Base-by-base conservation (phyloP, 257 asterid genomes). In the Fraxinus excelsior region DNA sequence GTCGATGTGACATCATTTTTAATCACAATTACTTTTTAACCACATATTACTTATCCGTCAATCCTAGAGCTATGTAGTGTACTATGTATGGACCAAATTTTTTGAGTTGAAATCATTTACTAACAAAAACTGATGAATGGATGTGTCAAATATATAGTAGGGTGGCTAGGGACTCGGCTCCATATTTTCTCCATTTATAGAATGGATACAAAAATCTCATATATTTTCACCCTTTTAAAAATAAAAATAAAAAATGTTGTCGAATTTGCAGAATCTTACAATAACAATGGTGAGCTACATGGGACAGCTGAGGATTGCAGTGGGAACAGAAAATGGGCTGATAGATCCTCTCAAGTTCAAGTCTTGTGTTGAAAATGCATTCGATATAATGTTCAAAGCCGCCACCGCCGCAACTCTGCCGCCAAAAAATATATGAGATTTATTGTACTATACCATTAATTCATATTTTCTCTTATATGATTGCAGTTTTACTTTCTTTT, bases 281-380 rank as follows among this genome's bases (percentile, higher is more conserved):
- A 84, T 92, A 85, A 91, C 94, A 75, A 88, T 94, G 91, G 72
- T 90, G 84, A 94, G 98, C 84, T 94, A 94, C 73, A 84, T 86
- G 90, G 94, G 83, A 38, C 44, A 73, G 60, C 78, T 94, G 81
- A 91, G 95, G 79, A 70, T 94, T 21, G 91, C 95, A 3, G 66
- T 94, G 28, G 96, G 93, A 18, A 76, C 84, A n/a, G 96, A 94
- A 53, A 89, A 89, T 10, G 97, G 87, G 4, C 72, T 82, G 18
- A 87, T 94, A 4, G 91, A 94, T 78, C 84, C 90, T 3, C 53
- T 83, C 26, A 90, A 83, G 46, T 83, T 87, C 78, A 87, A 85
- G 65, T 82, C 85, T 14, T 86, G 89, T 75, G 56, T 90, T 13
- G 87, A 85, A 26, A 84, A 84, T 19, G 92, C 98, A 18, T 93